Percentiles rank a stretch among this genome's conserved stretches.
phyloP scores from a whole-genome alignment of 306 rosid species.

The Corylus avellana region DNA sequence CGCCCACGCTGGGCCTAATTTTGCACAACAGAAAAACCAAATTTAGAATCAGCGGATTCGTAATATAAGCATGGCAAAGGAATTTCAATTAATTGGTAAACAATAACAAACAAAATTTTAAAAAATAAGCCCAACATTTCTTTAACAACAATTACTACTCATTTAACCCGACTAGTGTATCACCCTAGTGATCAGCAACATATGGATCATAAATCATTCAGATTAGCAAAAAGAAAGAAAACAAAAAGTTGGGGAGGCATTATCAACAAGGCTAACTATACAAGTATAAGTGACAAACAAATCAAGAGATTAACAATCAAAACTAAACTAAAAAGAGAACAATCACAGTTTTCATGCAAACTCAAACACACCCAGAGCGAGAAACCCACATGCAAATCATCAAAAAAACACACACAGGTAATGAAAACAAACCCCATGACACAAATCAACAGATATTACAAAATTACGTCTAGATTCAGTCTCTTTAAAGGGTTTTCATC shows the following conservation, averaged over 20 bases:
- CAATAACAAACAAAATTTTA: not conserved
- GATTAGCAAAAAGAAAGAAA: not conserved
- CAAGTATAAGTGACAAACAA: not conserved
- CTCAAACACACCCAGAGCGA: not conserved
- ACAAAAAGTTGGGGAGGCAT: not conserved
- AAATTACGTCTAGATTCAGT: not conserved
- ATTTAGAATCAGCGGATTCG: not conserved
- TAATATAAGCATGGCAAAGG: not conserved
- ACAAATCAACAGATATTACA: not conserved
- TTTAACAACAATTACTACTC: not conserved
- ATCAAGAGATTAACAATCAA: not conserved
- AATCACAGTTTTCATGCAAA: not conserved
- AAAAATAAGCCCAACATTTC: not conserved
- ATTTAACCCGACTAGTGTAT: not conserved
- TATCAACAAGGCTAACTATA: not conserved
- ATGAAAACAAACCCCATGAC: conserved; percentile 12
- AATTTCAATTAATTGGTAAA: not conserved
- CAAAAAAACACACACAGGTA: not conserved
- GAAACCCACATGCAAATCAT: not conserved
- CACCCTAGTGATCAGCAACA: not conserved
- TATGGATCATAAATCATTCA: not conserved
- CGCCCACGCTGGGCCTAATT: not conserved
- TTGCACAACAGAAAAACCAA: not conserved
- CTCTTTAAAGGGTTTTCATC: not conserved
- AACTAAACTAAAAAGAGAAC: not conserved